A percentile compares a stretch with the other conserved stretches of the same genome.
Evolutionary conservation across 768 basidiomycete species (phyloP).

Genomic region (Psilocybe subaeruginosa): DNA sequence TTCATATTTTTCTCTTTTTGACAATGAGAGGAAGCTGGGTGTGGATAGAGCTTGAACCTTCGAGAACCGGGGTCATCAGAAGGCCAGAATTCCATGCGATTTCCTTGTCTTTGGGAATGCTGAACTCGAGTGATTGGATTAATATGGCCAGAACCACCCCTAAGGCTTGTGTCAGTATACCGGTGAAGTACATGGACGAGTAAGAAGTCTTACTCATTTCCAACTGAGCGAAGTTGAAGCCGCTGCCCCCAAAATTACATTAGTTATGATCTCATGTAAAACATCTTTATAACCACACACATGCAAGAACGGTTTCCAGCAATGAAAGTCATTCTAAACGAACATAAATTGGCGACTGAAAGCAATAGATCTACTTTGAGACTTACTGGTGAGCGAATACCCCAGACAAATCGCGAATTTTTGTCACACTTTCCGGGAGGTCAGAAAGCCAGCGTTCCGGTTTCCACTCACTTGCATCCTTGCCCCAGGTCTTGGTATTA

Average conservation of each 20-base stretch:
- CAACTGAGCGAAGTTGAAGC: background rate
- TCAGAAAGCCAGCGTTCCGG: slow-evolving; percentile 41
- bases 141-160: background rate
- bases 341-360: background rate
- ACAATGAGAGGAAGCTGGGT: background rate
- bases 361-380: background rate
- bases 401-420: slow-evolving; percentile 26
- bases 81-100: background rate
- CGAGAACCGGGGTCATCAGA: background rate
- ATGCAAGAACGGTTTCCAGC: slow-evolving; percentile 13
- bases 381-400: slow-evolving; percentile 17
- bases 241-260: background rate
- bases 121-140: background rate
- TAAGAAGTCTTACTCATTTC: background rate
- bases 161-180: background rate
- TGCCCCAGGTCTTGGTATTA: slow-evolving; percentile 36
- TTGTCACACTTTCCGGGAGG: slow-evolving; percentile 27
- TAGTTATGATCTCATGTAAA: background rate
- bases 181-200: too few relatives aligned
- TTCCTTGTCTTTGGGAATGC: background rate
- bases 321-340: slow-evolving; percentile 13
- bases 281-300: background rate
- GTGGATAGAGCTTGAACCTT: background rate
- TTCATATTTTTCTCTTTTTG: background rate
- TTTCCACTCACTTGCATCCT: slow-evolving; percentile 38